These are phyloP conservation scores for Scytalidium lignicola DNA, from an alignment of 2,329 filamentous ascomycete genomes.

Conservation along the genomic window DNA sequence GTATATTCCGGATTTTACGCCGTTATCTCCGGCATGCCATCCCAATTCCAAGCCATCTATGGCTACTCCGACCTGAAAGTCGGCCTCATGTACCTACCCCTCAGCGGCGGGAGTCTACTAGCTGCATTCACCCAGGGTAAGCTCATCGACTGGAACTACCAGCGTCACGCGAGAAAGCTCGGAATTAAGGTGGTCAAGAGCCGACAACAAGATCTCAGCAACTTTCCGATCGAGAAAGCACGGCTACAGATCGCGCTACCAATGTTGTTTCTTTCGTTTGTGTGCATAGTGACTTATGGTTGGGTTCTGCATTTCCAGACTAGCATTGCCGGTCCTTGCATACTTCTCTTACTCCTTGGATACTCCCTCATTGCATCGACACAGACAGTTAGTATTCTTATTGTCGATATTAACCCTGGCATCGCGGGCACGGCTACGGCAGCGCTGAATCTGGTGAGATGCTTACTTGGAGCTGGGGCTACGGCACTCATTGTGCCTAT, in stretches of 20 bases:
- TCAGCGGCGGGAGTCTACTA: conserved; percentile 40
- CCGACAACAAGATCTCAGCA: conserved; percentile 42
- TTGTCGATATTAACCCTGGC: conserved; percentile 51
- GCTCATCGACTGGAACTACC: conserved; percentile 63
- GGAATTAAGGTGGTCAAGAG: conserved; percentile 49
- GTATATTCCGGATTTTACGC: conserved; percentile 47
- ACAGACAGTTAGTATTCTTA: conserved; percentile 46
- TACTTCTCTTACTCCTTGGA: conserved; percentile 43
- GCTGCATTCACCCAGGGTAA: conserved; percentile 43
- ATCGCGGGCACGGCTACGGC: conserved; percentile 50
- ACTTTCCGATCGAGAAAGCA: conserved; percentile 47
- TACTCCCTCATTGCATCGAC: conserved; percentile 48
- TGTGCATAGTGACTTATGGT: conserved; percentile 44
- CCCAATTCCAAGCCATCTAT: conserved; percentile 41
- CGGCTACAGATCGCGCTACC: conserved; percentile 45
- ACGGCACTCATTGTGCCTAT: conserved; percentile 48
- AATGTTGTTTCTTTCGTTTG: conserved; percentile 44
- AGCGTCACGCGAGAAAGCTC: conserved; percentile 49
- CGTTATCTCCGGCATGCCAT: conserved; percentile 37
- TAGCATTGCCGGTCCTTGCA: conserved; percentile 40
- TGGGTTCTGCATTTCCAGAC: conserved; percentile 42
- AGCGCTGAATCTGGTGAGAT: conserved; percentile 51
- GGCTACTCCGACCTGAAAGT: conserved; percentile 51
- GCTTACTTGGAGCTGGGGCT: conserved; percentile 47
- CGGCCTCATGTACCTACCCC: conserved; percentile 47